Conservation (phyloP, 129 eudicot species). For the Ambrosia trifida region DNA sequence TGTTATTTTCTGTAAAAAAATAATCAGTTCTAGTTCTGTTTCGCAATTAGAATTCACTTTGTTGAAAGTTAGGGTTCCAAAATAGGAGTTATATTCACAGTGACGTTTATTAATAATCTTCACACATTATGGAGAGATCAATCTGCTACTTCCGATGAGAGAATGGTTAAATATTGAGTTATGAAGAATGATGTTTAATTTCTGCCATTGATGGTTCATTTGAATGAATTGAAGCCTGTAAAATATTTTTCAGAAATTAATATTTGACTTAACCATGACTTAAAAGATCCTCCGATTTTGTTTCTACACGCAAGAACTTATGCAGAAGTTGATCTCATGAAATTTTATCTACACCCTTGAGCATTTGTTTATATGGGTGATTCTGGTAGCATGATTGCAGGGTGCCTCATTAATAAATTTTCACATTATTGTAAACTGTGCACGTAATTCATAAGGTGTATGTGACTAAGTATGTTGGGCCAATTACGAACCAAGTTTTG, state of each 20-base stretch:
- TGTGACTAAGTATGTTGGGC: no score
- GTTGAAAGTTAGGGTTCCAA: constrained; percentile 11
- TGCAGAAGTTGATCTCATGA: background rate
- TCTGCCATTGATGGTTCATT: background rate
- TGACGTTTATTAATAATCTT: background rate
- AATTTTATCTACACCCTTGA: background rate
- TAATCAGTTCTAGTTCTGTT: constrained; percentile 58
- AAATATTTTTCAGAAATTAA: background rate
- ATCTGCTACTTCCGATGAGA: background rate
- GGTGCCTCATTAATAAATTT: no score
- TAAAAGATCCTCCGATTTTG: background rate
- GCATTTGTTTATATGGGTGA: no score
- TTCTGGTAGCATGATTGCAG: no score
- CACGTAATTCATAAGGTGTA: no score
- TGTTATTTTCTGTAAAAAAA: no score
- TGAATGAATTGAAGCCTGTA: background rate
- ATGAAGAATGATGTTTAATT: background rate
- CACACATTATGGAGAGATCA: background rate
- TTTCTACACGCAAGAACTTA: background rate
- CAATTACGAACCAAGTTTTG: background rate
- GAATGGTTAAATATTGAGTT: no score
- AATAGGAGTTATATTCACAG: background rate
- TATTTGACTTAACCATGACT: background rate
- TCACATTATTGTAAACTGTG: no score
- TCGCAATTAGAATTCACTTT: constrained; percentile 31